phyloP scores from a whole-genome alignment of 2,329 filamentous ascomycete genomes.

The Penicillium paneum region DNA sequence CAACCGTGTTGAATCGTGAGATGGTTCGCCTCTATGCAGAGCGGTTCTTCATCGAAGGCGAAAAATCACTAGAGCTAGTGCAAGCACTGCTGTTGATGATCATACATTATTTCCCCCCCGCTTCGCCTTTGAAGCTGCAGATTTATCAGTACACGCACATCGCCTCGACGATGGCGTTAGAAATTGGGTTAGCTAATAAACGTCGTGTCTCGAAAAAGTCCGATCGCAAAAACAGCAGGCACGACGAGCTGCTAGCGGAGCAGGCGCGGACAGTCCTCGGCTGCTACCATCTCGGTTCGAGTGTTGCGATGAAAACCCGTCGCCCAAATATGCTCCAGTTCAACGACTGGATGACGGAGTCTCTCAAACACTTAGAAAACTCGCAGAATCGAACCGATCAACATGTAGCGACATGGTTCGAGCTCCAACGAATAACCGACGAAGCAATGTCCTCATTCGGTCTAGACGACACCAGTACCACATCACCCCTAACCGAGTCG shows the following conservation, averaged over 20 bases:
- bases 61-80: constrained; percentile 53
- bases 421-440: constrained; percentile 35
- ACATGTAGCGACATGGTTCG: constrained; percentile 35
- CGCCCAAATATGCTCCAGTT: constrained; percentile 35
- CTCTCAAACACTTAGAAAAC: constrained; percentile 28
- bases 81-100: constrained; percentile 50
- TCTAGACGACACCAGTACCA: constrained; percentile 35
- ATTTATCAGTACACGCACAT: constrained; percentile 54
- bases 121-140: constrained; percentile 48
- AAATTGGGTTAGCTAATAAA: constrained; percentile 41
- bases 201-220: constrained; percentile 24
- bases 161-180: constrained; percentile 51
- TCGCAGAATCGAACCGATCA: constrained; percentile 32
- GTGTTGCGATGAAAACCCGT: constrained; percentile 38
- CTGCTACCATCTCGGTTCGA: constrained; percentile 36
- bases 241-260: constrained; percentile 33
- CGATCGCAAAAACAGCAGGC: constrained; percentile 14
- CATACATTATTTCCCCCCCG: constrained; percentile 51
- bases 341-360: constrained; percentile 38
- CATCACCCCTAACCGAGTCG: constrained; percentile 31
- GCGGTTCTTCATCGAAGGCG: constrained; percentile 48
- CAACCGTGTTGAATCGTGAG: constrained; percentile 47
- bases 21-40: constrained; percentile 50
- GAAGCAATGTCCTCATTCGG: constrained; percentile 37
- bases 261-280: constrained; percentile 34